These are phyloP conservation scores for Astragalus glycyphyllos DNA, from an alignment of 306 rosid species.

Conservation along the genomic window DNA sequence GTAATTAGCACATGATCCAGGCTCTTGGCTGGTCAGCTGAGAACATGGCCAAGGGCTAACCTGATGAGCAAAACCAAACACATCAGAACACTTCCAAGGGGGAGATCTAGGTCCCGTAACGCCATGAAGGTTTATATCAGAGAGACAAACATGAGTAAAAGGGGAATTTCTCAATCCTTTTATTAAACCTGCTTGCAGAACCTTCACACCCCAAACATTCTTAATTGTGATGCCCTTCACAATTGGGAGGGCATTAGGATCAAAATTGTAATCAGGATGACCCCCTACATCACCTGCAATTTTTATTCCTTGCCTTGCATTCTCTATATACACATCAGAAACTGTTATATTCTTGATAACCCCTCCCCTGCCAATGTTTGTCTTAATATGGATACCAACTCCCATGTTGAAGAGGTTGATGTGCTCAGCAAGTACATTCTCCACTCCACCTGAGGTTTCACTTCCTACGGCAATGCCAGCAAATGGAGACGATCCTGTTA, in stretches of 20 bases:
- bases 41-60: constrained; percentile 86
- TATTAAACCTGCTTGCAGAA: constrained; percentile 79
- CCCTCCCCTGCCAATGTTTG: constrained; percentile 88
- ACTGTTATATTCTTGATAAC: constrained; percentile 69
- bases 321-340: constrained; percentile 66
- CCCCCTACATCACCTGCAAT: constrained; percentile 87
- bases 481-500: constrained; percentile 83
- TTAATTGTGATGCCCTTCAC: constrained; percentile 71
- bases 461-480: constrained; percentile 86
- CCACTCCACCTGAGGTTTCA: constrained; percentile 95
- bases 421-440: constrained; percentile 80
- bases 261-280: constrained; percentile 73
- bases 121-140: constrained; percentile 67
- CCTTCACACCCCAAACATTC: constrained; percentile 77
- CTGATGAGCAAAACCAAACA: constrained; percentile 63
- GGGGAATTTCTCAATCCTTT: constrained; percentile 72
- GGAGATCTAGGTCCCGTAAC: constrained; percentile 46
- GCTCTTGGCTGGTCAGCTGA: constrained; percentile 47
- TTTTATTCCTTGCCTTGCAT: constrained; percentile 72
- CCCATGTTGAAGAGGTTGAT: constrained; percentile 79
- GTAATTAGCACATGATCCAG: constrained; percentile 58
- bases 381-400: constrained; percentile 85
- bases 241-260: constrained; percentile 81
- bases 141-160: constrained; percentile 82
- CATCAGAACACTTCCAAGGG: constrained; percentile 87